A percentile compares a stretch with the other conserved stretches of the same genome.
Evolutionary conservation across 306 rosid genomes (phyloP).

Genomic region (Dryas alaskensis): DNA sequence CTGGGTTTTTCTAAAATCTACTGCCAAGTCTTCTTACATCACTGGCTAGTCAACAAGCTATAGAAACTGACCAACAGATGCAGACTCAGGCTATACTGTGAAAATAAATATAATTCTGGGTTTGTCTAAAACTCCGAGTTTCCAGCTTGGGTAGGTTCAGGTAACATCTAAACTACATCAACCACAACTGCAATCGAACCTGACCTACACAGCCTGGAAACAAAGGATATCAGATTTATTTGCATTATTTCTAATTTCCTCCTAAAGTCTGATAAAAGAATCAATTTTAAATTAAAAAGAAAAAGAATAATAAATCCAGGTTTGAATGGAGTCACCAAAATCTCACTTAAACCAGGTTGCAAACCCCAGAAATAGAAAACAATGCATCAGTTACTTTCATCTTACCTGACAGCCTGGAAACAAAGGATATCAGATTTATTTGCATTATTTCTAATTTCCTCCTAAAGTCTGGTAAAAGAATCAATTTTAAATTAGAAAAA

Average conservation of each 20-base stretch:
- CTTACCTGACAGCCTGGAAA: slow-evolving; percentile 46
- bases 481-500: background rate
- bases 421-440: background rate
- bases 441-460: background rate
- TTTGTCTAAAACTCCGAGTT: too few species aligned
- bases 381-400: slow-evolving; percentile 11
- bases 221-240: background rate
- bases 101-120: background rate
- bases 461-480: background rate
- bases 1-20: background rate
- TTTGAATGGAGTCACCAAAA: background rate
- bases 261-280: background rate
- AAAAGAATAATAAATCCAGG: background rate
- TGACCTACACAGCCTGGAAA: background rate
- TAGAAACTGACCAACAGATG: background rate
- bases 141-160: too few species aligned
- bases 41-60: background rate
- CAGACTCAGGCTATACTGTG: background rate
- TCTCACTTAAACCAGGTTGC: background rate
- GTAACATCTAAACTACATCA: background rate
- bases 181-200: background rate
- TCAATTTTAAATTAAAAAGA: background rate
- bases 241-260: background rate
- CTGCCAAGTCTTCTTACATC: background rate
- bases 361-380: background rate